phyloP scores from a whole-genome alignment of 805 yeast species.

The Ogataea naganishii region DNA sequence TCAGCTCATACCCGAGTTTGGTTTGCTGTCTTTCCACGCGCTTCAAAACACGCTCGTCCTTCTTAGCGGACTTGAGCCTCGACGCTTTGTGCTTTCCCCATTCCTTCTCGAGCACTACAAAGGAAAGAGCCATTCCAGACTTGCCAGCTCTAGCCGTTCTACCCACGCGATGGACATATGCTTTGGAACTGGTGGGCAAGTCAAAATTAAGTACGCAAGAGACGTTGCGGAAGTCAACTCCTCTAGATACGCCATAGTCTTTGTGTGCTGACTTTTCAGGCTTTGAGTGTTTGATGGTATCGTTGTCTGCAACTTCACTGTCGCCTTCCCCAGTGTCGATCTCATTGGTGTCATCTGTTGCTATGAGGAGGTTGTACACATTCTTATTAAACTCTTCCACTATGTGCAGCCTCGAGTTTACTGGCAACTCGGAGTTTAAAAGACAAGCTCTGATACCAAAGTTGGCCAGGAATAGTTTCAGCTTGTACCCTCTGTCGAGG shows the following conservation, averaged over 20 bases:
- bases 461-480: slow-evolving; percentile 86
- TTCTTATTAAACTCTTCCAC: slow-evolving; percentile 93
- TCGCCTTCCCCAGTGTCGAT: slow-evolving; percentile 44
- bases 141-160: slow-evolving; percentile 98
- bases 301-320: slow-evolving; percentile 24
- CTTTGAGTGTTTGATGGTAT: slow-evolving; percentile 16
- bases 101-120: slow-evolving; percentile 75
- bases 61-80: slow-evolving; percentile 55
- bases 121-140: slow-evolving; percentile 89
- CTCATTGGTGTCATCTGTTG: slow-evolving; percentile 83
- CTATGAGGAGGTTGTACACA: slow-evolving; percentile 79
- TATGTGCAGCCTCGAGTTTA: slow-evolving; percentile 87
- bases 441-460: slow-evolving; percentile 88
- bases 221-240: slow-evolving; percentile 92
- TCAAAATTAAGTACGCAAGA: slow-evolving; percentile 96
- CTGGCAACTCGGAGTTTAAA: slow-evolving; percentile 85
- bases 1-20: slow-evolving; percentile 62
- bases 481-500: slow-evolving; percentile 90
- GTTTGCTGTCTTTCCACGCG: slow-evolving; percentile 72
- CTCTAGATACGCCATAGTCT: slow-evolving; percentile 93
- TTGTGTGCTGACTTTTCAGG: slow-evolving; percentile 37
- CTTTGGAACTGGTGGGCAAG: slow-evolving; percentile 79
- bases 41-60: slow-evolving; percentile 78
- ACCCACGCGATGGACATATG: slow-evolving; percentile 90
- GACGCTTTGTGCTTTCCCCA: slow-evolving; percentile 88